phyloP scores from a whole-genome alignment of 495 filamentous ascomycete genomes.

The Glarea lozoyensis region DNA sequence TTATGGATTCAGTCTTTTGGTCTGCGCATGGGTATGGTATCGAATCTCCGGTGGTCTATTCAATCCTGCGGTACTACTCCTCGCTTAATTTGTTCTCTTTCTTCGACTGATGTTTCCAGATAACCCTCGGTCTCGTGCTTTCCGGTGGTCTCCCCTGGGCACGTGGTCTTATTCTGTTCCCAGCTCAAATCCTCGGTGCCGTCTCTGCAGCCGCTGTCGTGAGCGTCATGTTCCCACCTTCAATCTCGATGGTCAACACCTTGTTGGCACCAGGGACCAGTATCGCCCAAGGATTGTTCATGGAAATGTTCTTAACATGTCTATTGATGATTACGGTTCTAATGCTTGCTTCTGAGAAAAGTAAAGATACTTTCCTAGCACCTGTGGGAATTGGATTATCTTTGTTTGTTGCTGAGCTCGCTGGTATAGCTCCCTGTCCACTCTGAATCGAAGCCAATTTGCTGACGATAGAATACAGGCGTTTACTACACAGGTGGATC shows the following conservation, averaged over 20 bases:
- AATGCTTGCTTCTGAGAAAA: constrained; percentile 48
- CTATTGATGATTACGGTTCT: constrained; percentile 43
- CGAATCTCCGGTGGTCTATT: constrained; percentile 55
- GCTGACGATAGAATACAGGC: too few species aligned
- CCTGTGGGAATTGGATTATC: constrained; percentile 42
- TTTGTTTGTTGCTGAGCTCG: constrained; percentile 40
- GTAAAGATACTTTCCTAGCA: constrained; percentile 38
- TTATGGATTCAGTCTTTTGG: constrained; percentile 52
- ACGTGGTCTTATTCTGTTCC: constrained; percentile 38
- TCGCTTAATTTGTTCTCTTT: constrained; percentile 19
- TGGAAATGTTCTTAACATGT: constrained; percentile 44
- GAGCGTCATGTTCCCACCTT: constrained; percentile 44
- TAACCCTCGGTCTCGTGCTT: constrained; percentile 45
- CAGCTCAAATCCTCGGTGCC: constrained; percentile 44
- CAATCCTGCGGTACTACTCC: constrained; percentile 59
- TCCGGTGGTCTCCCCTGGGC: constrained; percentile 40
- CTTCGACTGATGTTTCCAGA: constrained; percentile 33
- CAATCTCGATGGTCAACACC: constrained; percentile 33
- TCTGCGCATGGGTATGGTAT: constrained; percentile 58
- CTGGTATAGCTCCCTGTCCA: constrained; percentile 18
- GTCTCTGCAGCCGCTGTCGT: constrained; percentile 45
- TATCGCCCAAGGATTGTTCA: constrained; percentile 40
- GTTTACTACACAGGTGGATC: constrained; percentile 63
- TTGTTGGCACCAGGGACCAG: constrained; percentile 29
- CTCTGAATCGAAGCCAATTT: too few species aligned